Percentiles rank a stretch among this genome's conserved stretches.
Conservation (phyloP, 2,329 filamentous ascomycete species). For the Fusarium tanahbumbuense region DNA sequence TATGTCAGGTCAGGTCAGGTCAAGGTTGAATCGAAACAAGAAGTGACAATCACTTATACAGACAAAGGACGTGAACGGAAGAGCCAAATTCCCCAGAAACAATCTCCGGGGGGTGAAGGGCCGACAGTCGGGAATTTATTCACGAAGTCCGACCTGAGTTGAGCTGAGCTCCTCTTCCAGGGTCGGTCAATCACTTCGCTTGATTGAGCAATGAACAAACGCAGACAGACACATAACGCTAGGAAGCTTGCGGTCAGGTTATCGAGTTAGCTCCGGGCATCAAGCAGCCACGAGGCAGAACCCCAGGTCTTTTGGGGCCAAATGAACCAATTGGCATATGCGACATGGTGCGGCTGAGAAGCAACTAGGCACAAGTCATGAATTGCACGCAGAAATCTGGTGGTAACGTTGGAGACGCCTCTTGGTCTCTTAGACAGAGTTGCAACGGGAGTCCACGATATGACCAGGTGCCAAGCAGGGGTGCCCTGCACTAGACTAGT, state of each 20-base stretch:
- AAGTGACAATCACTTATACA: slow-evolving; percentile 23
- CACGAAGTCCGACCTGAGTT: slow-evolving; percentile 12
- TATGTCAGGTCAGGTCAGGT: not conserved
- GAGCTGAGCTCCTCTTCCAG: slow-evolving; percentile 23
- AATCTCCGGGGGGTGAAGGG: slow-evolving; percentile 8
- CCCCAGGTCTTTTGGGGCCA: not conserved
- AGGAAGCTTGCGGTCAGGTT: slow-evolving; percentile 36
- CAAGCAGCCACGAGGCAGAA: slow-evolving; percentile 42
- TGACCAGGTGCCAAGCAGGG: slow-evolving; percentile 13
- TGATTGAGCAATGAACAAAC: slow-evolving; percentile 25
- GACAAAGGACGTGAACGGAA: slow-evolving; percentile 7
- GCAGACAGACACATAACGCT: slow-evolving; percentile 26
- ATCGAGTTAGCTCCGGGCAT: slow-evolving; percentile 19
- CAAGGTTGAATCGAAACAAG: not conserved
- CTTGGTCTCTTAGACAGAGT: slow-evolving; percentile 20
- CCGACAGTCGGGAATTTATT: slow-evolving; percentile 34
- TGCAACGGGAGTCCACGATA: slow-evolving; percentile 6
- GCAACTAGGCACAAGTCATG: slow-evolving; percentile 25
- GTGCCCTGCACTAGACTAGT: slow-evolving; percentile 17
- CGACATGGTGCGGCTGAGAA: slow-evolving; percentile 42
- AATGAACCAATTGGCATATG: slow-evolving; percentile 31
- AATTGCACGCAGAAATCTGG: slow-evolving; percentile 21
- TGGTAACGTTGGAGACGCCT: slow-evolving; percentile 19
- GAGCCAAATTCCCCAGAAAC: slow-evolving; percentile 17
- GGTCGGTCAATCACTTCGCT: slow-evolving; percentile 32